A percentile compares a stretch with the other conserved stretches of the same genome.
Conservation (phyloP, 1,284 basidiomycete species). For the Ganoderma lingzhi region DNA sequence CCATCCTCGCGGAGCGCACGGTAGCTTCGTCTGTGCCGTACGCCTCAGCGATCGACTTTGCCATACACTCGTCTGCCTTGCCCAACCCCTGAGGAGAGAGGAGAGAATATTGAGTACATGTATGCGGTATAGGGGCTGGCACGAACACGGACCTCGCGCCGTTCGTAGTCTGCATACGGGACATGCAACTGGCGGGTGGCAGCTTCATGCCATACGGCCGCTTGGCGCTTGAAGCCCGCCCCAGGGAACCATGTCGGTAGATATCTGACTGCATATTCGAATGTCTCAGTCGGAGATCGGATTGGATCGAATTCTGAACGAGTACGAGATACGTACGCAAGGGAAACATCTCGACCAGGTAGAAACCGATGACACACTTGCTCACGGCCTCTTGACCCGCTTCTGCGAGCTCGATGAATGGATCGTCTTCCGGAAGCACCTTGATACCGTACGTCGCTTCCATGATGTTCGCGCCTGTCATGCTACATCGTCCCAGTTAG, state of each 20-base stretch:
- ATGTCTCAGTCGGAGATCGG: background rate
- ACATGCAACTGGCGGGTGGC: slow-evolving; percentile 33
- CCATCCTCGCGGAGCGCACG: slow-evolving; percentile 12
- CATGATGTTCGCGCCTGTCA: slow-evolving; percentile 37
- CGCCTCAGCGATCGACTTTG: slow-evolving; percentile 15
- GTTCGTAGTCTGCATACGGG: slow-evolving; percentile 33
- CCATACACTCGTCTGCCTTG: slow-evolving; percentile 18
- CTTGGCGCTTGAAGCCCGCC: slow-evolving; percentile 42
- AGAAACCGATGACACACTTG: slow-evolving; percentile 24
- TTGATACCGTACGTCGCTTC: slow-evolving; percentile 38
- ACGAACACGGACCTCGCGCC: slow-evolving; percentile 12
- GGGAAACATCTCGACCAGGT: slow-evolving; percentile 35
- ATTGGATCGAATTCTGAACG: background rate
- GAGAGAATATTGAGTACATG: background rate
- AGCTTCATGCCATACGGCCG: slow-evolving; percentile 31
- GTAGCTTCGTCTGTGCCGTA: slow-evolving; percentile 14
- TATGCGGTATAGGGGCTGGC: no score
- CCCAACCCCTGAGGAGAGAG: background rate
- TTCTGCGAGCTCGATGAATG: slow-evolving; percentile 38
- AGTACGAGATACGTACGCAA: slow-evolving; percentile 24
- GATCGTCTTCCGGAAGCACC: slow-evolving; percentile 35
- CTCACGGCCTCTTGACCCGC: slow-evolving; percentile 30
- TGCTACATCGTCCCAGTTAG: slow-evolving; percentile 14
- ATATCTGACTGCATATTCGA: slow-evolving; percentile 40
- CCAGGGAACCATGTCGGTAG: slow-evolving; percentile 49